Evolutionary conservation across 495 filamentous ascomycete species (phyloP), one percentile per base, ranked within the genome.

Genomic region (Geoglossum glabrum): DNA sequence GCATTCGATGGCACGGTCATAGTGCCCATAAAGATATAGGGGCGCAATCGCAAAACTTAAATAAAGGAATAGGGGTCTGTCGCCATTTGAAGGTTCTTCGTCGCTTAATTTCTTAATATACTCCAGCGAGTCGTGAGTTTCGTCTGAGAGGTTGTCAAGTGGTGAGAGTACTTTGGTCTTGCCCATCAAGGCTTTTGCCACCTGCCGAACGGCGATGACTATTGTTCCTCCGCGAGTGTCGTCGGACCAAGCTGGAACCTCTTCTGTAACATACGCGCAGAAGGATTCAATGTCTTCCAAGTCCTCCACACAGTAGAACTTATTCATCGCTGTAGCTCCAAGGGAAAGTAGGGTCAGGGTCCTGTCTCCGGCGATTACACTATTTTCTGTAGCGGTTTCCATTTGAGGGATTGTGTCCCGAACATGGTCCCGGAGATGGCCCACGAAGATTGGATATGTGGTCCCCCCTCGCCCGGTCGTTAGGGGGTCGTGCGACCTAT

Each of bases 211-310:
- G 23, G 79, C 74, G 58, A 86, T 76, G 11, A 93, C 73, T 61
- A 86, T 73, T 7, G 79, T 79, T 11, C 89, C 88, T 17, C 87
- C 89, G 28, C 87, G 78, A n/a, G 84, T 79, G 67, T 93, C 86
- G 47, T 76, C 70, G 30, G 75, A 65, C 86, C 86, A 94, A 40
- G 78, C 76, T 0, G 77, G 79, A 52, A 89, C 77, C 56, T 93
- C 89, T 58, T 89, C 83, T 7, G 84, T 81, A 21, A 79, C 77
- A 59, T 84, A 84, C 27, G 19, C 43, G 31, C 59, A 60, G 30
- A 40, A 59, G 11, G 27, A 34, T 49, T 60, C 59, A 13, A 60
- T 26, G 15, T 92, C 85, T 15, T 74, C 71, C 64, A 86, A 75
- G 57, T 94, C 83, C 61, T 90, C 82, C 30, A 84, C 84, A 23